Percentiles rank a stretch among this genome's conserved stretches.
Conservation (phyloP, 2,329 filamentous ascomycete species). For the Tolypocladium amazonense region DNA sequence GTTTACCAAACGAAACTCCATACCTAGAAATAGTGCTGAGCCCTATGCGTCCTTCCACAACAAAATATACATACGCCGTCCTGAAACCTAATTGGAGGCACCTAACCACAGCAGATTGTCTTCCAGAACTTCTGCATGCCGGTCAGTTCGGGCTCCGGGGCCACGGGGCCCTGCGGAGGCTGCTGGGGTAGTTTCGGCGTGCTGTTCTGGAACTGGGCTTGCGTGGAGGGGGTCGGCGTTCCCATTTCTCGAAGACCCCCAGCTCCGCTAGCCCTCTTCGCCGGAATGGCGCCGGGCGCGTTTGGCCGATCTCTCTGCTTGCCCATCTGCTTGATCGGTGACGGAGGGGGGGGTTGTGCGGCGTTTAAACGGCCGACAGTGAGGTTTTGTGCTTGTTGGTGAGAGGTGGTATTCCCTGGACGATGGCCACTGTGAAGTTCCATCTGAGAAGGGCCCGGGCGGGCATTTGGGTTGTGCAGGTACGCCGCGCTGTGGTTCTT, state of each 20-base stretch:
- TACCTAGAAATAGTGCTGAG: slow-evolving; percentile 8
- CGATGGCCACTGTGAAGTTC: slow-evolving; percentile 69
- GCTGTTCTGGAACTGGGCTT: slow-evolving; percentile 95
- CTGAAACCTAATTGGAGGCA: slow-evolving; percentile 10
- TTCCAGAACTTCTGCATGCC: slow-evolving; percentile 91
- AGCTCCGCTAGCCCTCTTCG: slow-evolving; percentile 67
- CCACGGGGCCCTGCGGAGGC: slow-evolving; percentile 50
- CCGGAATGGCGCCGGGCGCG: slow-evolving; percentile 60
- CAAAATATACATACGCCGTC: slow-evolving; percentile 19
- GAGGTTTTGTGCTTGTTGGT: slow-evolving; percentile 51
- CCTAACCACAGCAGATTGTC: slow-evolving; percentile 77
- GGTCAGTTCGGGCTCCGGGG: slow-evolving; percentile 61
- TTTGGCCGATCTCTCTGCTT: slow-evolving; percentile 68
- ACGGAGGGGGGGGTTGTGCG: slow-evolving; percentile 80
- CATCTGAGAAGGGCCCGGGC: slow-evolving; percentile 73
- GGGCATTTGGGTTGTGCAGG: slow-evolving; percentile 66
- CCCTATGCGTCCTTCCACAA: slow-evolving; percentile 11
- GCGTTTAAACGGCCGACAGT: slow-evolving; percentile 88
- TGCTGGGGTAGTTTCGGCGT: slow-evolving; percentile 72
- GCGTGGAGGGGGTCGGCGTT: slow-evolving; percentile 81
- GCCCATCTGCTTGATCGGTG: slow-evolving; percentile 71
- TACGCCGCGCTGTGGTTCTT: slow-evolving; percentile 54
- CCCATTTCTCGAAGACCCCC: slow-evolving; percentile 65
- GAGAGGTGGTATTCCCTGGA: slow-evolving; percentile 54
- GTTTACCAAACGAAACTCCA: slow-evolving; percentile 22